Evolutionary conservation across 192 early-diverging fungal species (phyloP), one percentile per base, ranked within the genome.

Genomic region (Allomyces javanicus): DNA sequence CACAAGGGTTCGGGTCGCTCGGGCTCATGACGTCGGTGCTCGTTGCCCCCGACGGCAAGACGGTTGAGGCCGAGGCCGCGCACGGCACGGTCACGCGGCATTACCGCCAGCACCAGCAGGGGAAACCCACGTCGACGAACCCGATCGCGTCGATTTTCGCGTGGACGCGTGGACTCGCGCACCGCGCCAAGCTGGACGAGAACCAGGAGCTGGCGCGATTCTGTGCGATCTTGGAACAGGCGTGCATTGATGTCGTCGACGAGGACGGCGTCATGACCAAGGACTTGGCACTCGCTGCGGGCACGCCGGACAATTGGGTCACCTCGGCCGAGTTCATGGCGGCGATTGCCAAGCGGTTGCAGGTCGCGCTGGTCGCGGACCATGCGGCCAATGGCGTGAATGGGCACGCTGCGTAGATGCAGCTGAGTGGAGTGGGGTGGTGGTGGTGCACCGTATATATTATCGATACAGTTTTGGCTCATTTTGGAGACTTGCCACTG

Each of bases 71-170:
- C 65, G 95, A 98, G 74, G 95, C 95, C 44, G 95, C 95, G 40
- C 95, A 98, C 75, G 95, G 95, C 69, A 93, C 93, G n/a, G 94
- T 96, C 63, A 94, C 92, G 22, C 85, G 92, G 62, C 92, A 93
- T 75, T 93, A 88, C 82, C 82, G 88, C 65, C 89, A 94, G 75
- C 91, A 98, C 81, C 95, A 98, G 76, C 87, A 90, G 77, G 95
- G 95, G 67, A 84, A 87, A 25, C 83, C 89, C 70, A 98, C 95
- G 6, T 87, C 86, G 27, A 98, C 95, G 72, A 98, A 98, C 85
- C 90, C 95, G 0, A 89, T 98, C 65, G 95, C 95, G 24, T 89
- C 87, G 43, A 96, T 98, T 75, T 98, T 92, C 73, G 95, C 95
- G 55, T 91, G 89, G 89, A 86, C 91, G 50, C 89, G 93, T 58